A percentile compares a stretch with the other conserved stretches of the same genome.
phyloP scores from a whole-genome alignment of 306 rosid species.

The Gastrolobium bilobum region DNA sequence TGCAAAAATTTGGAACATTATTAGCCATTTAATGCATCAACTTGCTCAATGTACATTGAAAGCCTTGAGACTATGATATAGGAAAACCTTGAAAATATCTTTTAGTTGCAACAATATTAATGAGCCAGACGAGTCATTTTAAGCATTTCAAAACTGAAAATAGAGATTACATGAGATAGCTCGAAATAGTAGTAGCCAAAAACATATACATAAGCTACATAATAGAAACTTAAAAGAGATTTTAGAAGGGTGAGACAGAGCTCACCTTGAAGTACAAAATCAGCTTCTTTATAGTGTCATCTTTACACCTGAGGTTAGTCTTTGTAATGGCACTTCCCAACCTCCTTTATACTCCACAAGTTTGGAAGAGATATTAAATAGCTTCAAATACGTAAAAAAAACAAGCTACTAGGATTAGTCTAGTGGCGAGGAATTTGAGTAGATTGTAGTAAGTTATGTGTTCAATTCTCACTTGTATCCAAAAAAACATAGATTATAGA shows the following conservation, averaged over 20 bases:
- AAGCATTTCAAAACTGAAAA: slow-evolving; percentile 1
- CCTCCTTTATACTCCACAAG: slow-evolving; percentile 36
- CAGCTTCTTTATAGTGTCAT: slow-evolving; percentile 20
- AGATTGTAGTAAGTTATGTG: no score
- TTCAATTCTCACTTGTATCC: no score
- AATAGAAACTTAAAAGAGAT: not conserved
- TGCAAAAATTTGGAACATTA: slow-evolving; percentile 12
- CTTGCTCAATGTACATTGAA: not conserved
- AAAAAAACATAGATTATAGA: slow-evolving; percentile 26
- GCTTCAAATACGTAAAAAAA: slow-evolving; percentile 31
- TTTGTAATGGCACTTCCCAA: not conserved
- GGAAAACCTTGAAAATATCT: not conserved
- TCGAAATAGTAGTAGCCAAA: not conserved
- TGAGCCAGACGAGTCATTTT: not conserved
- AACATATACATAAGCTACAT: not conserved
- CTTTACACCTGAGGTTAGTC: not conserved
- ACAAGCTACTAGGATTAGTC: no score
- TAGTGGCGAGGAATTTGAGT: no score
- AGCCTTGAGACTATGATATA: no score
- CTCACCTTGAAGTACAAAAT: slow-evolving; percentile 35
- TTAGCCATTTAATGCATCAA: not conserved
- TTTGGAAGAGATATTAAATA: slow-evolving; percentile 33
- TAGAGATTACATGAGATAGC: not conserved
- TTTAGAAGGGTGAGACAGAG: slow-evolving; percentile 25
- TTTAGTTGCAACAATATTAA: not conserved